phyloP scores from a whole-genome alignment of 2,329 filamentous ascomycete species.

The Scytalidium sp. region DNA sequence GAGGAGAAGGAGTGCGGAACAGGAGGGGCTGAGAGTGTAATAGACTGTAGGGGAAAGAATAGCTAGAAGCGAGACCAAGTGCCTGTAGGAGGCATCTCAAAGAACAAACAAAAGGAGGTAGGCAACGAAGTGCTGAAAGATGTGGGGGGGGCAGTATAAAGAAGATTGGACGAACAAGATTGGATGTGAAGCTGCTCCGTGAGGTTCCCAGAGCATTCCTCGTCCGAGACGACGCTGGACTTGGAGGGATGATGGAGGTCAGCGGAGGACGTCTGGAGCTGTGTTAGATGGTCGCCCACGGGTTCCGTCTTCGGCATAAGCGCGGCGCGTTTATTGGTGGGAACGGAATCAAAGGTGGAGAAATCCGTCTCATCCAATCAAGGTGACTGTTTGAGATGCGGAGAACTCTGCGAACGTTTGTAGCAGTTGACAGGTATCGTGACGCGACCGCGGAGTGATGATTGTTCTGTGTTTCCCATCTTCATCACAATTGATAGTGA shows the following conservation, averaged over 20 bases:
- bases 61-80: conserved; percentile 14
- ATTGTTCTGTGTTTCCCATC: too few species aligned
- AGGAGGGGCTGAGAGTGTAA: conserved; percentile 10
- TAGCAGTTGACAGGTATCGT: neutral
- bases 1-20: conserved; percentile 10
- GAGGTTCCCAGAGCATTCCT: conserved; percentile 14
- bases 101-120: conserved; percentile 22
- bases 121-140: conserved; percentile 21
- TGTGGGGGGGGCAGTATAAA: conserved; percentile 18
- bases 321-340: neutral
- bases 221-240: conserved; percentile 12
- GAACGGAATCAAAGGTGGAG: neutral
- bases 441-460: neutral
- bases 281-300: neutral
- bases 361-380: neutral
- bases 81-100: conserved; percentile 17
- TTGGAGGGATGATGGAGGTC: conserved; percentile 4
- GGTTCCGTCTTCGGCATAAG: neutral
- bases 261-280: conserved; percentile 1
- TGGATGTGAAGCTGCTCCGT: conserved; percentile 14
- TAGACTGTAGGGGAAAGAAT: conserved; percentile 10
- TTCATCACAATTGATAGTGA: too few species aligned
- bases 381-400: neutral
- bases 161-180: conserved; percentile 31
- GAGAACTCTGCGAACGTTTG: neutral